These are phyloP conservation scores for Hemileia vastatrix DNA, from an alignment of 1,284 basidiomycete species.

Conservation along the genomic window DNA sequence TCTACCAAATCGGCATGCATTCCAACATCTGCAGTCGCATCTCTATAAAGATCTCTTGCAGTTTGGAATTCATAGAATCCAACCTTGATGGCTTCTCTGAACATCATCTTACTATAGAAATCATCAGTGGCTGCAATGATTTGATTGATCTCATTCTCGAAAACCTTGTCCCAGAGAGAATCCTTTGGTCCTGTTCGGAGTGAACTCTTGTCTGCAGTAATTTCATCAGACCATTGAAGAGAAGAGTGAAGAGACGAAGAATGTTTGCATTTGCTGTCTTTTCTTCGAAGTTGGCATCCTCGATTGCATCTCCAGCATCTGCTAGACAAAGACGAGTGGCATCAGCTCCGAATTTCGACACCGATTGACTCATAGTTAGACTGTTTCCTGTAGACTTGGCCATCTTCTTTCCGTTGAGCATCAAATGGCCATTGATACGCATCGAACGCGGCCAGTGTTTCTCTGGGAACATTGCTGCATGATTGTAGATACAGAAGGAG, in stretches of 20 bases:
- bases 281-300: constrained; percentile 98
- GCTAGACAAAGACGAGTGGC: constrained; percentile 84
- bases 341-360: constrained; percentile 82
- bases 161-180: constrained; percentile 59
- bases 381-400: constrained; percentile 88
- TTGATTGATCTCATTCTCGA: constrained; percentile 83
- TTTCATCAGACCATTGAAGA: constrained; percentile 83
- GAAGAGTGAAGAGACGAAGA: constrained; percentile 78
- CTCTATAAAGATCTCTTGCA: constrained; percentile 88
- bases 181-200: constrained; percentile 63
- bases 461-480: constrained; percentile 85
- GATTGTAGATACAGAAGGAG: constrained; percentile 88
- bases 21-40: constrained; percentile 66
- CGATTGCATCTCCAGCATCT: constrained; percentile 92
- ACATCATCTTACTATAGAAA: constrained; percentile 59
- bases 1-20: constrained; percentile 72
- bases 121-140: constrained; percentile 51
- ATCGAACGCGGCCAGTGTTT: constrained; percentile 86
- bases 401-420: constrained; percentile 99
- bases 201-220: constrained; percentile 56
- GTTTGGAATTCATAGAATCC: constrained; percentile 95
- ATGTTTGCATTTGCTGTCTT: constrained; percentile 98
- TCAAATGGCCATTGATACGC: constrained; percentile 89
- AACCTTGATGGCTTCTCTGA: constrained; percentile 88
- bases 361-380: constrained; percentile 63